These are phyloP conservation scores for Elaeis oleifera DNA, from an alignment of 202 grass and related monocot species.

Conservation along the genomic window DNA sequence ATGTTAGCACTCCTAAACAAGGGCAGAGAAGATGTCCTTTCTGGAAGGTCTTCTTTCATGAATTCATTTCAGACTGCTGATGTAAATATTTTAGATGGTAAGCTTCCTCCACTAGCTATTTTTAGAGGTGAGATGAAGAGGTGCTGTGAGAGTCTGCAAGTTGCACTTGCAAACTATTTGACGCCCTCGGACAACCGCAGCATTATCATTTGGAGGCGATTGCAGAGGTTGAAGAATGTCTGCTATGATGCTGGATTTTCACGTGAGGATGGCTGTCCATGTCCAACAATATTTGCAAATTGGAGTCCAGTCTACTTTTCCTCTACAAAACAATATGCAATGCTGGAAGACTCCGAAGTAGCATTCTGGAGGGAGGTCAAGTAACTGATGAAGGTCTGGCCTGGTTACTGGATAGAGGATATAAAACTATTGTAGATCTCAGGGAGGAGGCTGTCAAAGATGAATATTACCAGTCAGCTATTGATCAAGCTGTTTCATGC, in stretches of 20 bases:
- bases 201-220: constrained; percentile 53
- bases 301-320: constrained; percentile 71
- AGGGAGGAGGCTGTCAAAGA: constrained; percentile 65
- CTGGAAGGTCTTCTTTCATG: constrained; percentile 41
- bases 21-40: constrained; percentile 66
- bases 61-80: constrained; percentile 39
- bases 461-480: constrained; percentile 50
- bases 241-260: constrained; percentile 91
- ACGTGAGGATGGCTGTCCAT: constrained; percentile 58
- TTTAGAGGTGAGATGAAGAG: constrained; percentile 92
- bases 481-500: constrained; percentile 53
- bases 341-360: constrained; percentile 56
- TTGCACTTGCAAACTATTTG: constrained; percentile 63
- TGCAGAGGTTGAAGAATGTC: constrained; percentile 82
- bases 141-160: constrained; percentile 89
- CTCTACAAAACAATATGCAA: constrained; percentile 35
- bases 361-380: constrained; percentile 96
- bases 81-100: constrained; percentile 41
- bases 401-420: constrained; percentile 70
- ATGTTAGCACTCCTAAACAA: constrained; percentile 75
- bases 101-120: constrained; percentile 61
- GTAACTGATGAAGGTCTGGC: constrained; percentile 67
- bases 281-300: constrained; percentile 86
- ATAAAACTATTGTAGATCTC: constrained; percentile 90
- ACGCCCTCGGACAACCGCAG: constrained; percentile 33